A percentile compares a stretch with the other conserved stretches of the same genome.
Evolutionary conservation across 208 protist genomes (phyloP).

Genomic region (Crithidia bombi): DNA sequence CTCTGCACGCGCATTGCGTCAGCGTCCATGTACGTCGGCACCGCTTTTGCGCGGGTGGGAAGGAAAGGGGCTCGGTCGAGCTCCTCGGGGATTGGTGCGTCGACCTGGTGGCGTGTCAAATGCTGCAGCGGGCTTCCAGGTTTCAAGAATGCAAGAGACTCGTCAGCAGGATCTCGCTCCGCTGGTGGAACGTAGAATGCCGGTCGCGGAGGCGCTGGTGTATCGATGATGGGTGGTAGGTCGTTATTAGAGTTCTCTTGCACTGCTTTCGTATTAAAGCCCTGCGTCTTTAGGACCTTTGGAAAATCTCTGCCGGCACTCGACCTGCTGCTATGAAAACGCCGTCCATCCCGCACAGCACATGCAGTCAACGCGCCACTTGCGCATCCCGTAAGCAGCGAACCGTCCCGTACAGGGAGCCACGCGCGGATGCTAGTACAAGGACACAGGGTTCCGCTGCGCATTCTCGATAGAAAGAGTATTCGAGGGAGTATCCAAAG

Average conservation of each 20-base stretch:
- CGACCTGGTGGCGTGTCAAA: conserved; percentile 14
- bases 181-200: conserved; percentile 76
- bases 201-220: conserved; percentile 57
- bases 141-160: conserved; percentile 70
- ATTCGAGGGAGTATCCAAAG: too few relatives aligned
- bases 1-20: conserved; percentile 57
- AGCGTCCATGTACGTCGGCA: conserved; percentile 53
- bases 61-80: conserved; percentile 52
- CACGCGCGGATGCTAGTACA: not conserved
- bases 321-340: not conserved
- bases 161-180: conserved; percentile 62
- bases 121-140: conserved; percentile 40
- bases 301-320: not conserved
- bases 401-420: not conserved
- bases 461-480: not conserved
- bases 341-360: not conserved
- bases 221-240: conserved; percentile 36
- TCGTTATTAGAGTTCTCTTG: not conserved
- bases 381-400: not conserved
- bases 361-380: not conserved
- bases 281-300: not conserved
- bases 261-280: not conserved
- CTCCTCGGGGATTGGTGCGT: conserved; percentile 25
- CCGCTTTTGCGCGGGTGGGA: conserved; percentile 14
- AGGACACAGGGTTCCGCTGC: not conserved